phyloP scores from a whole-genome alignment of 2,329 filamentous ascomycete species.

The Dryadomyces quercivorus region DNA sequence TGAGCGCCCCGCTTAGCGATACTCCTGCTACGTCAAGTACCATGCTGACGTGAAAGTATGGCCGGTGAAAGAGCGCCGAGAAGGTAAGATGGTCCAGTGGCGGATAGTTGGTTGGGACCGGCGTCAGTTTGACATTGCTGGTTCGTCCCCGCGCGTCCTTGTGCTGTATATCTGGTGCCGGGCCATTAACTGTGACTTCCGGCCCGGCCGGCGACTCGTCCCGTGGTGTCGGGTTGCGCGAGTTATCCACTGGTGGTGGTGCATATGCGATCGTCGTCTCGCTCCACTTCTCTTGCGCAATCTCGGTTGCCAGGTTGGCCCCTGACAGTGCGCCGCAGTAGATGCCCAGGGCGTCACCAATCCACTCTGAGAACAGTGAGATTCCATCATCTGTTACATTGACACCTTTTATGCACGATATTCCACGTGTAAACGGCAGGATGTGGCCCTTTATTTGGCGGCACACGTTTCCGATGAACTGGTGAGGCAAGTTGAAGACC shows the following conservation, averaged over 20 bases:
- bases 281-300: slow-evolving; percentile 85
- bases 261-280: slow-evolving; percentile 97
- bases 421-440: slow-evolving; percentile 79
- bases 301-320: slow-evolving; percentile 92
- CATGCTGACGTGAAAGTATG: slow-evolving; percentile 94
- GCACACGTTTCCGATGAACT: slow-evolving; percentile 85
- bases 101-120: slow-evolving; percentile 72
- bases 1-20: slow-evolving; percentile 84
- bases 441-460: slow-evolving; percentile 78
- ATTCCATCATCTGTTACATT: slow-evolving; percentile 80
- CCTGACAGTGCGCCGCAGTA: slow-evolving; percentile 94
- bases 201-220: slow-evolving; percentile 30
- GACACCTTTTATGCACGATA: slow-evolving; percentile 97
- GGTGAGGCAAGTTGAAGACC: slow-evolving; percentile 92
- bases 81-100: slow-evolving; percentile 76
- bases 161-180: slow-evolving; percentile 25
- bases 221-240: slow-evolving; percentile 54
- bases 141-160: slow-evolving; percentile 55
- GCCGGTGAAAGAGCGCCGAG: slow-evolving; percentile 80
- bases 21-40: slow-evolving; percentile 94
- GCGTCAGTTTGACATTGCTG: slow-evolving; percentile 57
- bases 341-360: slow-evolving; percentile 80
- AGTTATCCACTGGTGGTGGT: slow-evolving; percentile 72
- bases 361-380: slow-evolving; percentile 86
- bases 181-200: slow-evolving; percentile 36